Evolutionary conservation across 345 rosid species (phyloP), one percentile per base, ranked within the genome.

Genomic region (Melaleuca alternifolia): DNA sequence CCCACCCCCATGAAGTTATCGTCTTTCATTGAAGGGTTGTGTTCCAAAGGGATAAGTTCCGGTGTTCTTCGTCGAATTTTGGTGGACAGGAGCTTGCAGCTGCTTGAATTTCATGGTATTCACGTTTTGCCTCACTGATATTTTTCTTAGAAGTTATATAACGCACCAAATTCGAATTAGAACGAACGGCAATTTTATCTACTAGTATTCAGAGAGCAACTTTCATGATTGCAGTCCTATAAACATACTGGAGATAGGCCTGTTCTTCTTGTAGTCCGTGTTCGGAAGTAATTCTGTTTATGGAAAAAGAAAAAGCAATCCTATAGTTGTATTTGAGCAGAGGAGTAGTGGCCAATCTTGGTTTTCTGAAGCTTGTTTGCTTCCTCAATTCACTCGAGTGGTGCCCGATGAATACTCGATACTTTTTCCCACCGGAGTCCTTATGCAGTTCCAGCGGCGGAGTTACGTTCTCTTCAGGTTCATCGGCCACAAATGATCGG

Each of bases 321-420:
- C 13, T 71, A 37, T 18, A 71, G 81, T 10, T 71, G 81, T 52
- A 15, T 30, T 59, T 51, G 85, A 83, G 46, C 59, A 52, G 57
- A 23, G 54, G 59, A 51, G 26, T 83, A 10, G 12, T 52, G 85
- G 57, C 61, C 51, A 28, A 51, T 41, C 54, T 51, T 41, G 41
- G 85, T 51, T 51, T 28, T 37, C 81, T 71, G 81, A 76, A 51
- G 50, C 65, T 52, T 26, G 83, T 33, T 53, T n/a, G 61, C 76
- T 54, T 76, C 50, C 15, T 51, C 6, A n/a, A 83, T 54, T 86
- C 54, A 20, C 51, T 50, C 18, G 48, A 1, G 82, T 33, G 61
- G 15, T 37, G 51, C 18, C 50, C 83, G 51, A 95, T 95, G 99
- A 93, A 94, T 87, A 92, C 94, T 48, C 92, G 96, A 48, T 90